Evolutionary conservation across 1,284 basidiomycete species (phyloP).

Genomic region (Pulveroboletus sp.): DNA sequence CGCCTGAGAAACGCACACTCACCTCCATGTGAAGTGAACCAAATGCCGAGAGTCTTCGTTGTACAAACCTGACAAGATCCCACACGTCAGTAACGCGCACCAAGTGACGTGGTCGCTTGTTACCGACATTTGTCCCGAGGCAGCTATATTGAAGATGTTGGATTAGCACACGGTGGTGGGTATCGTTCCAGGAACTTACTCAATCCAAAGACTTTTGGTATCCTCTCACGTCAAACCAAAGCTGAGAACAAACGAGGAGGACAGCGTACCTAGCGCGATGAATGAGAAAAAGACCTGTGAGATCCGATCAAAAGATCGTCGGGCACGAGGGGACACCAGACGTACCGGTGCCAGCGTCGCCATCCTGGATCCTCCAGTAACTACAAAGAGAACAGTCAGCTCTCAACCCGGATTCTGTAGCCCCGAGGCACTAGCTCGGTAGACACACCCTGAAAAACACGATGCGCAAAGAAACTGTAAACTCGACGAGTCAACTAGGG

Average conservation of each 20-base stretch:
- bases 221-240: constrained; percentile 17
- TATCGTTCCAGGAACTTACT: constrained; percentile 23
- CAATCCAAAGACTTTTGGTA: constrained; percentile 34
- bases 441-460: constrained; percentile 36
- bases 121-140: constrained; percentile 33
- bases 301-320: constrained; percentile 2
- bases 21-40: constrained; percentile 27
- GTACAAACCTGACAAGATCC: constrained; percentile 20
- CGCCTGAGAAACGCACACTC: too few relatives aligned
- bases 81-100: constrained; percentile 6
- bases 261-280: constrained; percentile 25
- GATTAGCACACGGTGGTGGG: not conserved
- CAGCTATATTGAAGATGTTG: constrained; percentile 13
- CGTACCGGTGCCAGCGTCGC: constrained; percentile 24
- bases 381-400: constrained; percentile 14
- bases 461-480: constrained; percentile 38
- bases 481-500: not conserved
- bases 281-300: constrained; percentile 24
- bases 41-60: constrained; percentile 27
- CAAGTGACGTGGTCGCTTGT: not conserved
- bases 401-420: not conserved
- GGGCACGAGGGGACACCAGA: not conserved
- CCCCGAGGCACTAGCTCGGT: not conserved
- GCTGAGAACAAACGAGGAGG: not conserved
- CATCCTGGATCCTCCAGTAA: constrained; percentile 20